Conservation (phyloP, 225 moss, liverwort and hornwort species). For the Pseudisothecium myosuroides region DNA sequence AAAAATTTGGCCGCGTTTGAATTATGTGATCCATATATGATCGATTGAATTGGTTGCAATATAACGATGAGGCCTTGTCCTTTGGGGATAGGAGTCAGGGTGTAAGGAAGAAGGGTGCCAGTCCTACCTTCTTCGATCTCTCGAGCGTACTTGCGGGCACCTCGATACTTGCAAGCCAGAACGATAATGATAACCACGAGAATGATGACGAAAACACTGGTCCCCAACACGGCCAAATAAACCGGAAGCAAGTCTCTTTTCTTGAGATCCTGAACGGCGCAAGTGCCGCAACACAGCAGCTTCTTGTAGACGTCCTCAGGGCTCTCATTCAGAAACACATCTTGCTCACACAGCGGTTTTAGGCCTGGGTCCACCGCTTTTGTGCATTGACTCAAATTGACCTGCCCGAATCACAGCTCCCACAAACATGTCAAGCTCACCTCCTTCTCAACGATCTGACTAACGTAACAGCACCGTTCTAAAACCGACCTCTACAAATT, state of each 20-base stretch:
- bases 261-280: neutral
- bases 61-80: neutral
- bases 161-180: slow-evolving; percentile 26
- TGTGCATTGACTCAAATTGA: slow-evolving; percentile 22
- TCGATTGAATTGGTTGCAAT: neutral
- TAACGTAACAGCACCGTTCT: neutral
- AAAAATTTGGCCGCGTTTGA: neutral
- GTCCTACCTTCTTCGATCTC: slow-evolving; percentile 23
- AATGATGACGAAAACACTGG: neutral
- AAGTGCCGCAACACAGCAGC: slow-evolving; percentile 17
- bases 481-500: neutral
- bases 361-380: slow-evolving; percentile 22
- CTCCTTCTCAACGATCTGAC: neutral
- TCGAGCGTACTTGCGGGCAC: slow-evolving; percentile 11
- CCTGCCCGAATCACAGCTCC: neutral
- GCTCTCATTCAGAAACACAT: neutral
- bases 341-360: slow-evolving; percentile 24
- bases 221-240: slow-evolving; percentile 1
- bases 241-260: slow-evolving; percentile 6
- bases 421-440: neutral
- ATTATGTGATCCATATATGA: neutral
- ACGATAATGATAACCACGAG: slow-evolving; percentile 4
- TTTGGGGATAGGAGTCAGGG: neutral
- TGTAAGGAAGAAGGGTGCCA: neutral
- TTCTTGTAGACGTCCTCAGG: slow-evolving; percentile 25